phyloP scores from a whole-genome alignment of 2,329 filamentous ascomycete genomes.

The Penicillium psychrosexuale region DNA sequence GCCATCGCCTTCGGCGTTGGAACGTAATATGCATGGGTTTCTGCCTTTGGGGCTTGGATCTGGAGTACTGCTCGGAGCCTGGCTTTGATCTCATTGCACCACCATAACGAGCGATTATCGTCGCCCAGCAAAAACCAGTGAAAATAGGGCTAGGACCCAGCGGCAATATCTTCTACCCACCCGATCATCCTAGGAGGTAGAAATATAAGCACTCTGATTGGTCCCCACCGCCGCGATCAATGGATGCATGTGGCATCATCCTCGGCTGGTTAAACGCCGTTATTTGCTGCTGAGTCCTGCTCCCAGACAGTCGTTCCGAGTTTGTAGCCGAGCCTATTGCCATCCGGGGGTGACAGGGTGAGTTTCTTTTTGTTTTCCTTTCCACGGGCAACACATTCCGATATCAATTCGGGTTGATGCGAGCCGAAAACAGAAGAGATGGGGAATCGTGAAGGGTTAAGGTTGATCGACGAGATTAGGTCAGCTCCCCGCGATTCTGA shows the following conservation, averaged over 20 bases:
- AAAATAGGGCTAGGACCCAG: slow-evolving; percentile 20
- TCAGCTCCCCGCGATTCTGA: slow-evolving; percentile 20
- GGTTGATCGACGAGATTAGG: slow-evolving; percentile 16
- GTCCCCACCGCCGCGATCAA: slow-evolving; percentile 21
- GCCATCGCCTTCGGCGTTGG: neutral
- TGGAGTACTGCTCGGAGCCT: slow-evolving; percentile 2
- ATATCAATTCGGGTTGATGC: slow-evolving; percentile 12
- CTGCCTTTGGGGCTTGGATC: neutral
- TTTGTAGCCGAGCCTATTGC: slow-evolving; percentile 11
- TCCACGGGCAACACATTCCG: slow-evolving; percentile 7
- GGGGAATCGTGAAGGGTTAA: neutral
- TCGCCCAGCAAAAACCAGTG: slow-evolving; percentile 14
- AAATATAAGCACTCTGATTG: slow-evolving; percentile 25
- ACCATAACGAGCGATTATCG: slow-evolving; percentile 10
- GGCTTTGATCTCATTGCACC: slow-evolving; percentile 15
- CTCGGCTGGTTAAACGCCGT: slow-evolving; percentile 28
- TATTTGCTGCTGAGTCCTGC: slow-evolving; percentile 18
- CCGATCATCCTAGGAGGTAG: slow-evolving; percentile 16
- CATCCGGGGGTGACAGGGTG: slow-evolving; percentile 2
- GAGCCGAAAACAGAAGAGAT: slow-evolving; percentile 11
- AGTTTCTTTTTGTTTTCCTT: neutral
- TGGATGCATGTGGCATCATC: slow-evolving; percentile 24
- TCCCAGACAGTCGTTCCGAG: slow-evolving; percentile 10
- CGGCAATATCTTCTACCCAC: slow-evolving; percentile 37
- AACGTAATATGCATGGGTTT: slow-evolving; percentile 6